Conservation (phyloP, 805 yeast genomes). For the Ogataea paradorogensis region DNA sequence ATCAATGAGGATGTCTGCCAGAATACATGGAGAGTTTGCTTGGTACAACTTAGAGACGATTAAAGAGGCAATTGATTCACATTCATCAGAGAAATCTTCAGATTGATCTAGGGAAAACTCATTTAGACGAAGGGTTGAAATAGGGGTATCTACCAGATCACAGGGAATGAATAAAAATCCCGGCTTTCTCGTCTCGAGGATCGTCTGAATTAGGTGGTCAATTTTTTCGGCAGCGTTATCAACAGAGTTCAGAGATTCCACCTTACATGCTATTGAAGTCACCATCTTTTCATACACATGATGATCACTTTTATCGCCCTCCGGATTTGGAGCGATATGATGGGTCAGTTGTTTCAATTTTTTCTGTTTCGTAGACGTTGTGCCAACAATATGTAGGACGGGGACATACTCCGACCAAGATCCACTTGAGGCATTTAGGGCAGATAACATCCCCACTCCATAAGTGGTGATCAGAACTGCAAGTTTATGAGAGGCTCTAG, state of each 20-base stretch:
- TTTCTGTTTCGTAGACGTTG: slow-evolving; percentile 44
- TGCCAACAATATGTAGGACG: slow-evolving; percentile 81
- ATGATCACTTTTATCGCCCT: slow-evolving; percentile 53
- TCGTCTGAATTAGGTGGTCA: slow-evolving; percentile 60
- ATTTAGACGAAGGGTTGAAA: slow-evolving; percentile 34
- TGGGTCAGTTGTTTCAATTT: slow-evolving; percentile 40
- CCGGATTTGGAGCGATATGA: slow-evolving; percentile 55
- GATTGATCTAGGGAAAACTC: not conserved
- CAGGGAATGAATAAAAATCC: slow-evolving; percentile 79
- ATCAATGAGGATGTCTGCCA: slow-evolving; percentile 69
- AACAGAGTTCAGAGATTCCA: slow-evolving; percentile 47
- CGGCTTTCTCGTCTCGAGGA: slow-evolving; percentile 63
- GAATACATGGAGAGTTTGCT: slow-evolving; percentile 57
- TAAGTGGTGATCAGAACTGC: slow-evolving; percentile 70
- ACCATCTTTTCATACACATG: slow-evolving; percentile 64
- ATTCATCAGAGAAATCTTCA: not conserved
- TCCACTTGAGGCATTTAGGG: slow-evolving; percentile 79
- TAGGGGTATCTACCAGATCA: slow-evolving; percentile 52
- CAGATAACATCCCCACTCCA: slow-evolving; percentile 89
- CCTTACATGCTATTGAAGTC: slow-evolving; percentile 51
- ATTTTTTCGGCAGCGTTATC: slow-evolving; percentile 54
- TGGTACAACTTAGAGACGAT: slow-evolving; percentile 52
- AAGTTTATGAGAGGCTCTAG: slow-evolving; percentile 59
- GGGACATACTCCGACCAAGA: slow-evolving; percentile 81
- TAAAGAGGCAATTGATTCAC: slow-evolving; percentile 32